These are phyloP conservation scores for Botrytis fabae DNA, from an alignment of 2,329 filamentous ascomycete species.

Conservation along the genomic window DNA sequence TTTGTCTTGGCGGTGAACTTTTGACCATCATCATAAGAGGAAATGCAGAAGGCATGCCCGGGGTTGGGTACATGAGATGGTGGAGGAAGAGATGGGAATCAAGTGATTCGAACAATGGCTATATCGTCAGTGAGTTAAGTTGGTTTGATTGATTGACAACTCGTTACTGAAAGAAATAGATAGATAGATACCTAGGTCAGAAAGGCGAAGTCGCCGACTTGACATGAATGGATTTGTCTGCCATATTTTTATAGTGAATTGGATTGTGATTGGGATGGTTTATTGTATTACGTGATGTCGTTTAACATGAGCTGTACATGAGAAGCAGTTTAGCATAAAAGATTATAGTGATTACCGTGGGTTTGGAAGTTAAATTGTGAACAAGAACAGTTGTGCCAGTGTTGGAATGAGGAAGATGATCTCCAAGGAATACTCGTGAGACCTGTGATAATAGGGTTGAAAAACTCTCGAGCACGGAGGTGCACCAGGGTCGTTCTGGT, in stretches of 20 bases:
- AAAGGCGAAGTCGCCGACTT: slow-evolving; percentile 20
- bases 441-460: no score
- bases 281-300: neutral
- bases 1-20: slow-evolving; percentile 26
- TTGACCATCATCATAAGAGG: slow-evolving; percentile 18
- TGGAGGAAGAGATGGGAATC: slow-evolving; percentile 17
- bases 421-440: neutral
- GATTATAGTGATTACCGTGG: neutral
- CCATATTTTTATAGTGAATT: neutral
- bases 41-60: slow-evolving; percentile 17
- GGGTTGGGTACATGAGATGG: slow-evolving; percentile 1
- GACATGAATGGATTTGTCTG: slow-evolving; percentile 20
- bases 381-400: neutral
- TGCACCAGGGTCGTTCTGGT: no score
- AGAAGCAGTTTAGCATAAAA: neutral
- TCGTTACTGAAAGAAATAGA: slow-evolving; percentile 10
- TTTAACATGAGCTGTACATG: neutral
- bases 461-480: no score
- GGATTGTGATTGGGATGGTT: neutral
- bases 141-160: slow-evolving; percentile 1
- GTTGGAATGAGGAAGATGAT: neutral
- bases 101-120: slow-evolving; percentile 22
- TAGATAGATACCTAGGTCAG: slow-evolving; percentile 21
- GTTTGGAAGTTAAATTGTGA: no score
- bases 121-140: neutral